These are phyloP conservation scores for Dillenia turbinata DNA, from an alignment of 164 flowering plant genomes.

Conservation along the genomic window DNA sequence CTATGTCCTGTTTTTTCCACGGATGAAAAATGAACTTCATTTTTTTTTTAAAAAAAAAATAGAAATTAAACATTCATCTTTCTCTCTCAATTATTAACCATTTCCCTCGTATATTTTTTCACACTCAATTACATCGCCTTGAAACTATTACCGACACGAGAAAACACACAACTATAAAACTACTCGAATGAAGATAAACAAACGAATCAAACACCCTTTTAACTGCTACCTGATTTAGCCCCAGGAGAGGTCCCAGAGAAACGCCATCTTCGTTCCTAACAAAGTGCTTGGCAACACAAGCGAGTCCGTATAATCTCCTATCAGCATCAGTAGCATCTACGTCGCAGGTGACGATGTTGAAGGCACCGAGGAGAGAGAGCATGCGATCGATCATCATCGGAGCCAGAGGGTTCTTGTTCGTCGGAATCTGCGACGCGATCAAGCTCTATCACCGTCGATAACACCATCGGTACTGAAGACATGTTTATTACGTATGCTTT, in stretches of 20 bases:
- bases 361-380: constrained; percentile 15
- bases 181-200: too few relatives aligned
- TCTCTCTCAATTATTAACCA: too few relatives aligned
- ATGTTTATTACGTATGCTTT: neutral
- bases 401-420: constrained; percentile 12
- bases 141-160: too few relatives aligned
- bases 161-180: too few relatives aligned
- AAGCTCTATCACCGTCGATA: constrained; percentile 4
- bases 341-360: constrained; percentile 17
- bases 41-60: too few relatives aligned
- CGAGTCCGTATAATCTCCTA: constrained; percentile 14
- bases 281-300: constrained; percentile 16
- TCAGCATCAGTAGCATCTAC: neutral
- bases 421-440: constrained; percentile 1
- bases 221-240: too few relatives aligned
- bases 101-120: too few relatives aligned
- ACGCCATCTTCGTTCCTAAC: constrained; percentile 17
- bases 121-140: too few relatives aligned
- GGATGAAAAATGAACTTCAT: too few relatives aligned
- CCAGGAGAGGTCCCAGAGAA: constrained; percentile 10
- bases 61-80: too few relatives aligned
- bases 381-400: constrained; percentile 21
- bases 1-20: too few relatives aligned
- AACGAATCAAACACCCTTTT: too few relatives aligned
- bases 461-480: constrained; percentile 1